Evolutionary conservation across 345 rosid species (phyloP).

Genomic region (Brassica juncea): DNA sequence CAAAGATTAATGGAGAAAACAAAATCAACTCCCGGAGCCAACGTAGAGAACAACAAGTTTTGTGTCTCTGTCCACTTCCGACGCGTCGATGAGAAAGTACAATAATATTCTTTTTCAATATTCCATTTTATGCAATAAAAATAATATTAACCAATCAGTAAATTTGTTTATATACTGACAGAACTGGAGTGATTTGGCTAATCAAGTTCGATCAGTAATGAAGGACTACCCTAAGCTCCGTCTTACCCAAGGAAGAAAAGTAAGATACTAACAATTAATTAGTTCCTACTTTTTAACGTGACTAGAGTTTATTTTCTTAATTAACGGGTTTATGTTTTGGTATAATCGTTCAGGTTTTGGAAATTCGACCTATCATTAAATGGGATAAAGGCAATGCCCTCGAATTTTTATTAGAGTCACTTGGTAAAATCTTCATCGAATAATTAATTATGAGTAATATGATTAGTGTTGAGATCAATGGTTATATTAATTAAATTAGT

Average conservation of each 20-base stretch:
- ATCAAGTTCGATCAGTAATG: constrained; percentile 63
- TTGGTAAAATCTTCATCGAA: constrained; percentile 54
- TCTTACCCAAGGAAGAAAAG: constrained; percentile 88
- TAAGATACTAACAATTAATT: constrained; percentile 19
- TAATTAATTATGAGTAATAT: constrained; percentile 2
- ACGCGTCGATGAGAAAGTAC: constrained; percentile 85
- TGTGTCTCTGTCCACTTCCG: constrained; percentile 92
- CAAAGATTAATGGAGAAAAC: constrained; percentile 59
- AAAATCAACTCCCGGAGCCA: constrained; percentile 66
- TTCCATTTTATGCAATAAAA: background rate
- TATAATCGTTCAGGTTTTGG: constrained; percentile 62
- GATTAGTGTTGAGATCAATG: background rate
- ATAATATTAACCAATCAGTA: background rate
- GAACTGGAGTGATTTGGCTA: constrained; percentile 80
- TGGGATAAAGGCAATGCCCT: constrained; percentile 99
- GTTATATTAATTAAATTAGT: background rate
- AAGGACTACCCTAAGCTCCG: constrained; percentile 71
- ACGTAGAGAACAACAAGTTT: constrained; percentile 91
- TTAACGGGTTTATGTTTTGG: constrained; percentile 7
- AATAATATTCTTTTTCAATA: background rate
- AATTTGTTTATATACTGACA: constrained; percentile 28
- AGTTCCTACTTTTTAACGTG: background rate
- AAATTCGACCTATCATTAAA: constrained; percentile 84
- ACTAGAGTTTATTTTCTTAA: background rate
- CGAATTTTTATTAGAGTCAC: constrained; percentile 84